Base-by-base conservation (phyloP, 163 green algal species). In the Prototheca wickerhamii region DNA sequence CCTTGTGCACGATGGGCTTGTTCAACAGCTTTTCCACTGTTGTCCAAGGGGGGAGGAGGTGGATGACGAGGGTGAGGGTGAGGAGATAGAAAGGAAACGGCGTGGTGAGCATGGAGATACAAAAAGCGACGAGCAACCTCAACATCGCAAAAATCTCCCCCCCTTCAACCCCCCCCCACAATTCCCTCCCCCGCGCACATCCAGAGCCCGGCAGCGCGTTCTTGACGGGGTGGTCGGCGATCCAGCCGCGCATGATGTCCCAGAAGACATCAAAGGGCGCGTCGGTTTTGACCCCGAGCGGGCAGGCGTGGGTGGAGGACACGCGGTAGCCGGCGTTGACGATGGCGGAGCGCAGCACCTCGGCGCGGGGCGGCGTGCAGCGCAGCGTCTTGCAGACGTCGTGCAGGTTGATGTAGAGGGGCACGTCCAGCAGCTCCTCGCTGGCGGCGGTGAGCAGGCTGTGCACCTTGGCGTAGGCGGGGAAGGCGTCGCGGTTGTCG, bases 191-290 rank as follows among this genome's bases (percentile, higher is more conserved):
- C 25, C 8, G 26, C 40, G 21, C 56, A 70, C 59, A 35, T 43
- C 37, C 3, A 1, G 70, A 69, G 8, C 65, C 72, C 4, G 58
- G 30, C 28, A 49, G 28, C 5, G 50, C 50, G 30, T 54, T 34
- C 59, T 88, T 88, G 26, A 86, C 70, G 3, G 85, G 87, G 65
- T 96, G 87, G 1, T 92, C 61, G 54, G 79, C 73, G 4, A 95
- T 79, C 93, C 93, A 98, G 72, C 82, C 92, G 34, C 93, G 79
- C 65, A 99, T 82, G 46, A 99, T 85, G 72, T 99, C 93, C 93
- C 93, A 99, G 15, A 98, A 61, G 2, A 94, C 81, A 5, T 71
- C 31, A 34, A 79, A 81, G 4, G 92, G 92, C 4, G 90, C 90
- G 63, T 98, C 85, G 0, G 93, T 98, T 71, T 99, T 99, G 7